Evolutionary conservation across 2,329 filamentous ascomycete genomes (phyloP).

Genomic region (Immersiporthe knoxdaviesiana): DNA sequence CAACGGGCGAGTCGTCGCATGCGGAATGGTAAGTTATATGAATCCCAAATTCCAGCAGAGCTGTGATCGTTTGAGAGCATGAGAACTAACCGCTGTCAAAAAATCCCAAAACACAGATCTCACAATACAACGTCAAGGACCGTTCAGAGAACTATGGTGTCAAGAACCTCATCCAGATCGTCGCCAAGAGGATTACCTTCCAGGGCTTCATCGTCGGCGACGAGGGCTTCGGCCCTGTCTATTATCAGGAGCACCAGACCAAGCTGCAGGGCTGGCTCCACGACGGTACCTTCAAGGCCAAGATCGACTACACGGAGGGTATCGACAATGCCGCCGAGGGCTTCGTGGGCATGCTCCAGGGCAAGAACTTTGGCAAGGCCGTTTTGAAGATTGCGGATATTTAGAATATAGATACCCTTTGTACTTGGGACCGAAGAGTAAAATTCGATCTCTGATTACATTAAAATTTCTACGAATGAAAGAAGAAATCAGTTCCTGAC

Average conservation of each 20-base stretch:
- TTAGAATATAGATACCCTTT: slow-evolving; percentile 4
- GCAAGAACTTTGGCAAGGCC: slow-evolving; percentile 86
- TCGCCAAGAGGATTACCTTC: slow-evolving; percentile 71
- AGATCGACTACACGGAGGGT: slow-evolving; percentile 69
- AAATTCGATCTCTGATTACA: neutral
- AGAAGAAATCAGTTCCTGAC: neutral
- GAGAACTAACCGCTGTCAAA: slow-evolving; percentile 38
- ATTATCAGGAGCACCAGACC: slow-evolving; percentile 73
- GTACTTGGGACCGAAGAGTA: neutral
- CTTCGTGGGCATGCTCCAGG: slow-evolving; percentile 73
- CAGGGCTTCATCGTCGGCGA: slow-evolving; percentile 77
- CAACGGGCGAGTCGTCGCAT: slow-evolving; percentile 67
- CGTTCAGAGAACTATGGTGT: slow-evolving; percentile 63
- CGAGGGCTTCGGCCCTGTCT: slow-evolving; percentile 66
- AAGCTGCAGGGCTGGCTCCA: slow-evolving; percentile 76
- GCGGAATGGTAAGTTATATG: slow-evolving; percentile 58
- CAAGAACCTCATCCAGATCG: slow-evolving; percentile 65
- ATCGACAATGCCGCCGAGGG: slow-evolving; percentile 78
- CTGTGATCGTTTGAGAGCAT: no score
- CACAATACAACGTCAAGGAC: slow-evolving; percentile 68
- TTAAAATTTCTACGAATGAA: neutral
- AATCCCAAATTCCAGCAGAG: neutral
- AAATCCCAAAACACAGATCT: no score
- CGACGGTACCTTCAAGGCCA: slow-evolving; percentile 74
- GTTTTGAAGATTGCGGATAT: slow-evolving; percentile 62